Conservation (phyloP, 129 eudicot species). For the Lactuca saligna region DNA sequence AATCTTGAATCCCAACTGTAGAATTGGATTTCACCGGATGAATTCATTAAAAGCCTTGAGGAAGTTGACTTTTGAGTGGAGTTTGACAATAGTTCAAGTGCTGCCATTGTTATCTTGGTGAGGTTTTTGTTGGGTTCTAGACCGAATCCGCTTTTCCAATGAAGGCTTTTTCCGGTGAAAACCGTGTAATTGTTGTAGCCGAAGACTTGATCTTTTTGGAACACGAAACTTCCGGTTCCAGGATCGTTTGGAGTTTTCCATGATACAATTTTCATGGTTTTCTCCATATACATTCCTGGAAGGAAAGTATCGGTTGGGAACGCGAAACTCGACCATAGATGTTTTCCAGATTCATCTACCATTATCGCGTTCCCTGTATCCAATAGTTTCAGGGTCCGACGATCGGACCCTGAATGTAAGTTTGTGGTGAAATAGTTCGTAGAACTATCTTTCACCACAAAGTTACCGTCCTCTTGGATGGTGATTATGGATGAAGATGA, state of each 20-base stretch:
- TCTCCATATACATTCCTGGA: conserved; percentile 53
- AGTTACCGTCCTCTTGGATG: conserved; percentile 42
- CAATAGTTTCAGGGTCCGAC: conserved; percentile 28
- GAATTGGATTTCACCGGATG: conserved; percentile 43
- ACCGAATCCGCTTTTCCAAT: conserved; percentile 43
- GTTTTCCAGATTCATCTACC: conserved; percentile 14
- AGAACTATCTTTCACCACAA: conserved; percentile 28
- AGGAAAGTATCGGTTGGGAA: conserved; percentile 59
- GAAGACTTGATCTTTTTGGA: conserved; percentile 36
- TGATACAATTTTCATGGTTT: conserved; percentile 40
- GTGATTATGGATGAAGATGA: conserved; percentile 9
- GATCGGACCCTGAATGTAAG: conserved; percentile 16
- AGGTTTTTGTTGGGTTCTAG: conserved; percentile 32
- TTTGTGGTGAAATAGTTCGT: conserved; percentile 17
- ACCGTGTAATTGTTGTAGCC: conserved; percentile 37
- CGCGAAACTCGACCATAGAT: conserved; percentile 59
- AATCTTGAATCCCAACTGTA: conserved; percentile 14
- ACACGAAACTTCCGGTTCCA: conserved; percentile 43
- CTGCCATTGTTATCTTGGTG: conserved; percentile 28
- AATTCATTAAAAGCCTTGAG: conserved; percentile 36
- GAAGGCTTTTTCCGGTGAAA: conserved; percentile 25
- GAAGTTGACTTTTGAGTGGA: background rate
- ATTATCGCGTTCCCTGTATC: conserved; percentile 56
- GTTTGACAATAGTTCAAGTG: conserved; percentile 30
- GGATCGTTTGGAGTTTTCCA: conserved; percentile 64